Base-by-base conservation (phyloP, 345 rosid species). In the Hibiscus mutabilis region DNA sequence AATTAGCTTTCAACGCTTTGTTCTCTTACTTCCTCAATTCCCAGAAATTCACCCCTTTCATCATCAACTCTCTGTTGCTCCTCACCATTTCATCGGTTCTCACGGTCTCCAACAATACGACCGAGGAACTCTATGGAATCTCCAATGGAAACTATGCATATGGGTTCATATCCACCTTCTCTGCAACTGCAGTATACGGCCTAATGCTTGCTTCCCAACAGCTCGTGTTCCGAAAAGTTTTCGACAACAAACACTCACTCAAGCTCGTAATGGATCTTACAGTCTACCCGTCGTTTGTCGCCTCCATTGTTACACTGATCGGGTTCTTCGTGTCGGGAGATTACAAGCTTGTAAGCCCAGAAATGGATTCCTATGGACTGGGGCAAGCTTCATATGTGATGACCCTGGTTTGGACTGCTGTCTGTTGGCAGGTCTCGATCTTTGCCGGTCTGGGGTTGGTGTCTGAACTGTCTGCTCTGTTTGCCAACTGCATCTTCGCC, bases 161-260 rank as follows among this genome's bases (percentile, higher is more conserved):
- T 10, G 91, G 91, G 27, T 79, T 89, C 61, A 8, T 84, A 35
- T 84, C 84, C 74, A 88, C 92, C 10, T 12, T 87, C 0, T 68
- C 55, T 44, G 86, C 85, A 3, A 74, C 91, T 0, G 89, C 87
- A 11, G 80, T 77, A 9, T 71, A 70, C 8, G 92, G 80, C 27
- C 68, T 85, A 33, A 6, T 71, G n/a, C 73, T 88, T 0, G 81
- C 87, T 47, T 57, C 83, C 0, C 76, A 74, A 5, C 88, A 90
- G 61, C 69, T 81, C 3, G 57, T 64, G 70, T 78, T 88, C 69
- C 74, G 55, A 15, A 87, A 82, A 25, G 84, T 84, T 19, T 89
- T 11, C 42, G 10, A 37, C 7, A 79, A 62, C 42, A 65, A 69
- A 60, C 65, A 64, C 24, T 79, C 77, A 0, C 60, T 79, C 37